Base-by-base conservation (phyloP, 495 filamentous ascomycete species). In the Cryomyces minteri region DNA sequence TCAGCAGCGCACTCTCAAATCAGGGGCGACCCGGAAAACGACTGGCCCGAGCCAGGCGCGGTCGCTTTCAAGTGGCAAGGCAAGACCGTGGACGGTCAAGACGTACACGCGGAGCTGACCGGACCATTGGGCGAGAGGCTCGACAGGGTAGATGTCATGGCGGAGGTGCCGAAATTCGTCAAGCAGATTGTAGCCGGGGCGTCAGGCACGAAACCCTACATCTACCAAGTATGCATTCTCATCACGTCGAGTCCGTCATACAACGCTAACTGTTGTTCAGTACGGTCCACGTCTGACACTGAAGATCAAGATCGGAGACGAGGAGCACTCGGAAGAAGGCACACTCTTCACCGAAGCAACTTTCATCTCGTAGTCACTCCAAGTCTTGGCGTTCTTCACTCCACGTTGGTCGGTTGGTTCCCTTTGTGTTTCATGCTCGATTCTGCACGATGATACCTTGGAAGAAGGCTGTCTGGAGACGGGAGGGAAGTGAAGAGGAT, bases 121-220 rank as follows among this genome's bases (percentile, higher is more conserved):
- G 82, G 80, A 7, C 53, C 63, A 9, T 65, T 94, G 8, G 83
- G 76, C n/a, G 64, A 73, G 29, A 73, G 74, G 40, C 58, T 82
- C 31, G 92, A 98, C 60, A 77, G 84, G 49, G 74, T 98, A 42
- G 92, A 98, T 61, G 80, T 98, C 45, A 92, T 98, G 88, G 84
- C 79, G 6, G 85, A 98, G 58, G 82, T 96, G 42, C 90, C 90
- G 4, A 82, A 82, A 31, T 93, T 98, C 54, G 79, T 98, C 55
- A 98, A 96, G 75, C 76, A 72, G 41, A 82, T 98, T 60, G 85
- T 92, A 8, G 83, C 81, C 36, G 77, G 71, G 39, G 84, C 88
- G 38, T 84, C 77, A 3, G 90, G 90, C 49, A 88, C 90, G 18
- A 85, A 83, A 65, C 92, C 90, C 6, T 98, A 94, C 59, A 95